Base-by-base conservation (phyloP, 768 basidiomycete genomes). In the Xerocomellus amylosporus region DNA sequence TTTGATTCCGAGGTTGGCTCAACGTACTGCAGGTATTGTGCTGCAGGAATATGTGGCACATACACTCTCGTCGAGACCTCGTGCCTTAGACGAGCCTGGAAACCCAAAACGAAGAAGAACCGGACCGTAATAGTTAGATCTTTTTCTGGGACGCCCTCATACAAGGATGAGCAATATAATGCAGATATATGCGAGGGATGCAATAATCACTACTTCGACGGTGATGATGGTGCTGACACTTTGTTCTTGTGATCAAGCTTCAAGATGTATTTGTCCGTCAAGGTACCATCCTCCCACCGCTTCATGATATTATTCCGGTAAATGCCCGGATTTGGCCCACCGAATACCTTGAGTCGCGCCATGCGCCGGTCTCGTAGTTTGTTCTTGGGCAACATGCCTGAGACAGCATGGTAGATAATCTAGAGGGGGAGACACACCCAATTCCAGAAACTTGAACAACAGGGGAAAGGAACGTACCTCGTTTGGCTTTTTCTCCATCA, bases 371-470 rank as follows among this genome's bases (percentile, higher is more conserved):
- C 90, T 24, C 97, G 84, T 56, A 97, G 84, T 59, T 89, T 95
- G 78, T 99, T 99, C 75, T 98, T 99, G 33, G 96, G 97, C 51
- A 99, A 78, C 97, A 99, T 99, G 63, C 96, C 93, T 12, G 96
- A 90, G 5, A 99, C 97, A 4, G 97, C 97, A 60, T 92, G 84
- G 13, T 93, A 86, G 54, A 99, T 93, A 62, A 98, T 91, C 97
- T 99, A 67, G 15, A 52, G 5, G 14, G 19, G 31, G 47, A 37
- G 34, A 40, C 17, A 44, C 5, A 14, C 19, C 4, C 13, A 17
- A 33, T 24, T 47, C n/a, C 19, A 53, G 1, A 14, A 20, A 31
- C 19, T 31, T 28, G 30, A 51, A 37, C 30, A 3, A 51, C 47
- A 20, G 38, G 31, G 44, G 37, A 33, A 42, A 28, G 12, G 19